Evolutionary conservation across 1,284 basidiomycete species (phyloP).

Genomic region (Cerrena zonata): DNA sequence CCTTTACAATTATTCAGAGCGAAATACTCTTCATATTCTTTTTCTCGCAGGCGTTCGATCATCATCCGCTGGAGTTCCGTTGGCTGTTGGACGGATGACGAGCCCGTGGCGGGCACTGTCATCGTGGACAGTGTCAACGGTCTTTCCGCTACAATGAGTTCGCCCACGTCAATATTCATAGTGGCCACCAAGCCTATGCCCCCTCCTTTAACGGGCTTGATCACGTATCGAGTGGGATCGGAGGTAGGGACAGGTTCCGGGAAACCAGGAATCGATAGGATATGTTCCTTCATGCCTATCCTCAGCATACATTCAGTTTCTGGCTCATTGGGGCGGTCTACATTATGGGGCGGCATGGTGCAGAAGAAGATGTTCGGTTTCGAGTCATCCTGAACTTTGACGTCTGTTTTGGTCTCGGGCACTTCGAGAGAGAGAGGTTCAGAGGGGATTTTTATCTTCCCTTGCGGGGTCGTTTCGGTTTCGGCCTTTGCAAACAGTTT

Average conservation of each 20-base stretch:
- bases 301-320: background rate
- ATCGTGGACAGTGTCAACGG: background rate
- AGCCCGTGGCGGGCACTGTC: background rate
- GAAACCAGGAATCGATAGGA: background rate
- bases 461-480: too few relatives aligned
- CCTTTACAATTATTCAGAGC: background rate
- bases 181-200: conserved; percentile 5
- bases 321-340: too few relatives aligned
- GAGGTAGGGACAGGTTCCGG: background rate
- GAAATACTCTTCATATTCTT: background rate
- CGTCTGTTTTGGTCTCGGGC: too few relatives aligned
- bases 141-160: conserved; percentile 1
- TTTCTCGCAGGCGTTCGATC: background rate
- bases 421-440: too few relatives aligned
- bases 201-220: background rate
- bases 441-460: too few relatives aligned
- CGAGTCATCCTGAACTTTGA: too few relatives aligned
- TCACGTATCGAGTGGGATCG: background rate
- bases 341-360: too few relatives aligned
- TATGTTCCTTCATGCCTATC: background rate
- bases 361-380: too few relatives aligned
- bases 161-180: background rate
- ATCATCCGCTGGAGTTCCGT: background rate
- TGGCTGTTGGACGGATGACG: too few relatives aligned
- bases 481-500: too few relatives aligned